Evolutionary conservation across 768 basidiomycete species (phyloP), one percentile per base, ranked within the genome.

Genomic region (Xerocomellus chrysenteron): DNA sequence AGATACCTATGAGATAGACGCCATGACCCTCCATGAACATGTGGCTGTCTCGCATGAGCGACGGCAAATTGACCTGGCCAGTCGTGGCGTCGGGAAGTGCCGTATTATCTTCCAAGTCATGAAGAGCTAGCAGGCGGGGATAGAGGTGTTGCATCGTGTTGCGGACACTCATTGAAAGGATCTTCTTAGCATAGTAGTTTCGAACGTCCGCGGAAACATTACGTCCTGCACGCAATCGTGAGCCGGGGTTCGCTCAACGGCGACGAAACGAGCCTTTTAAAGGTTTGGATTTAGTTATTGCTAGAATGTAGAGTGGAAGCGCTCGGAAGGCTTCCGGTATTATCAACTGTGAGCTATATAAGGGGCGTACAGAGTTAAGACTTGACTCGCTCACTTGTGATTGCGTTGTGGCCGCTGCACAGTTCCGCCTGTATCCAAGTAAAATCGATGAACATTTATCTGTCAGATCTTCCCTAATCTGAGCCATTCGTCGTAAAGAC

Each of bases 161-260:
- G 17, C 88, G 84, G 11, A 90, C 83, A 50, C 84, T 77, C 77
- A 87, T 83, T 0, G 85, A 82, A 58, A 84, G 80, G 47, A 97
- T 78, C 61, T 84, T 82, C 60, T 94, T 90, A 48, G 87, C 85
- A 65, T 88, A 82, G 66, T 87, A 90, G 62, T 94, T 92, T 50
- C 97, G 88, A 12, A 95, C 93, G 65, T 98, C 97, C n/a, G 94
- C 88, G 7, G 90, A 87, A 47, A 99, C 94, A 63, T 84, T 86
- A 16, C 90, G 85, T 45, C 86, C 94, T 95, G 65, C 24, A 36
- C 16, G 44, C 26, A 54, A 57, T 37, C 3, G 37, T 58, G 30
- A 61, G 56, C 52, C 35, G 33, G 42, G 39, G 39, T 40, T 33
- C 52, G 30, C 55, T 44, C 42, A 44, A 50, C 33, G 5, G n/a